phyloP scores from a whole-genome alignment of 495 filamentous ascomycete species.

The Lindgomyces ingoldianus region DNA sequence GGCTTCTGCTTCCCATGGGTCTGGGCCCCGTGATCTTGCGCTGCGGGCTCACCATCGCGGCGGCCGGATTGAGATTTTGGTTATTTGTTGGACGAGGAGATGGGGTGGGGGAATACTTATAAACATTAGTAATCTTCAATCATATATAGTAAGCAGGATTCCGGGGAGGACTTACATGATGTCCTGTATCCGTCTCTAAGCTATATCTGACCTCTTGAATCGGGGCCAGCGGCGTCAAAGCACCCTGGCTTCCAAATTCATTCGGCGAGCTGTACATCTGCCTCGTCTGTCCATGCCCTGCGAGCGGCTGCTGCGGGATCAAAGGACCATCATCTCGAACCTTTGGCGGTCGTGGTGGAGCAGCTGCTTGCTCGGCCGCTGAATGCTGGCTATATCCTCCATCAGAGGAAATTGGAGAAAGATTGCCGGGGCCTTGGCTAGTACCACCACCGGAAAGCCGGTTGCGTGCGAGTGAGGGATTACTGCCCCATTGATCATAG shows the following conservation, averaged over 20 bases:
- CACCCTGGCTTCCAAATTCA: conserved; percentile 33
- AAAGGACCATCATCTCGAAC: conserved; percentile 43
- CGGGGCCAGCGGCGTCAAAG: conserved; percentile 38
- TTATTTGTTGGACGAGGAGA: conserved; percentile 28
- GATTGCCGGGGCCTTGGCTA: conserved; percentile 33
- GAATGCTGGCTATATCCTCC: conserved; percentile 32
- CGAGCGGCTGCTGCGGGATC: conserved; percentile 38
- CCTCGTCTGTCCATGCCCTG: conserved; percentile 34
- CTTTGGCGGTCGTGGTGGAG: conserved; percentile 37
- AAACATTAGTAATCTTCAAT: neutral
- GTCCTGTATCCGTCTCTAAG: conserved; percentile 43
- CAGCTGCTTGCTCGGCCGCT: conserved; percentile 31
- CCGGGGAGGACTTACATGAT: conserved; percentile 32
- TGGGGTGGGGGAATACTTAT: conserved; percentile 35
- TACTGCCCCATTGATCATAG: conserved; percentile 69
- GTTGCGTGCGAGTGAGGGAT: conserved; percentile 44
- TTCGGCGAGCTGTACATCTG: conserved; percentile 34
- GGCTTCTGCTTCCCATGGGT: conserved; percentile 44
- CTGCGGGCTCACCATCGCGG: conserved; percentile 35
- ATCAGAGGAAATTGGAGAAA: conserved; percentile 35
- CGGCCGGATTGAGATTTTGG: conserved; percentile 22
- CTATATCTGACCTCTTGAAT: conserved; percentile 47
- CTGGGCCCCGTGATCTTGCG: conserved; percentile 47
- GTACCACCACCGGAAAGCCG: conserved; percentile 39
- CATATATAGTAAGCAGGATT: neutral